Base-by-base conservation (phyloP, 2,329 filamentous ascomycete species). In the Teratosphaeria viscida region DNA sequence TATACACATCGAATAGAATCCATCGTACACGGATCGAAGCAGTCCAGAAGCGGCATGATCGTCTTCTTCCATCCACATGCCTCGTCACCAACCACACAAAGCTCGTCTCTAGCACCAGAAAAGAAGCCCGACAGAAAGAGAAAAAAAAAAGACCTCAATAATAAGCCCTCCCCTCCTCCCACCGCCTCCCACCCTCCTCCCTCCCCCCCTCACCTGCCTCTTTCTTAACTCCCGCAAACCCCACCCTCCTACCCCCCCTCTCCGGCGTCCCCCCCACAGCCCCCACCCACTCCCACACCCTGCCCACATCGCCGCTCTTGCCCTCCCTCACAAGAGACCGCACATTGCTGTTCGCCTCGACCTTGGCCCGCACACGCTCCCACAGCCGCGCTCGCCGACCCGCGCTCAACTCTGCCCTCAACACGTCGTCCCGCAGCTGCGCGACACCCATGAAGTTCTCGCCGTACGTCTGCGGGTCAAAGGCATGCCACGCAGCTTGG, bases 291-390 rank as follows among this genome's bases (percentile, higher is more conserved):
- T 87, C 85, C 85, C 85, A 88, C 58, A 84, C 81, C 55, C 83
- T 78, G 55, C 82, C 80, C 56, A 86, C 81, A 66, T 81, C 78
- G 1, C 78, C 78, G 35, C 68, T 76, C 23, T 79, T 78, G 72
- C 65, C 81, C 65, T 84, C 83, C 75, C 81, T 88, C 77, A 78
- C 91, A 76, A 81, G 92, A 75, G 75, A 89, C 52, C 94, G 83
- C 16, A 99, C 88, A 70, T 99, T 99, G 61, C 89, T 88, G 73
- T 99, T 99, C 73, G 86, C 86, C 75, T 99, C 94, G 0, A 99
- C 92, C 57, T 97, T 87, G 57, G 80, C 83, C 65, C 85, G 83
- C 23, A 99, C 94, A 56, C 85, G 84, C 64, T 85, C 82, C 94
- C 95, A 99, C 56, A 99, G 79, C 59, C 84, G 83, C 70, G 94